Conservation (phyloP, 352 stramenopile species). For the Phytophthora syringae region DNA sequence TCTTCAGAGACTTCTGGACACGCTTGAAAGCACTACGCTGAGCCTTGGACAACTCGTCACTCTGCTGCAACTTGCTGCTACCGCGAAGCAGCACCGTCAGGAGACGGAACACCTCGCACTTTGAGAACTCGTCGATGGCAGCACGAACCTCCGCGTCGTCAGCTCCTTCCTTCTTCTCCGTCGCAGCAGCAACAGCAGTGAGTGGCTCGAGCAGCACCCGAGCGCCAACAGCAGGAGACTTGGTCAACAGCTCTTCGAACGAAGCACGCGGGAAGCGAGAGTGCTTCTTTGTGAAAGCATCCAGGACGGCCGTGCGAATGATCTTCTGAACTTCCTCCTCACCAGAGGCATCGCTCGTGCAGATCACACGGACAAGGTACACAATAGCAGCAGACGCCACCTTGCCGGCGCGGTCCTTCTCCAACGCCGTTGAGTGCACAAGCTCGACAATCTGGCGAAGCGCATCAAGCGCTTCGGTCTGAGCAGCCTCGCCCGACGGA, state of each 20-base stretch:
- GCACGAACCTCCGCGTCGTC: constrained; percentile 18
- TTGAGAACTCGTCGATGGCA: constrained; percentile 79
- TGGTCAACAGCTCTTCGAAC: constrained; percentile 72
- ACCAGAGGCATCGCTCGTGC: constrained; percentile 18
- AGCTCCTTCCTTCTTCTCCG: constrained; percentile 35
- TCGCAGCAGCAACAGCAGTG: constrained; percentile 48
- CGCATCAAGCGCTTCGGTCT: constrained; percentile 36
- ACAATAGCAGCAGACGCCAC: constrained; percentile 64
- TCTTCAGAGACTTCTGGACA: constrained; percentile 44
- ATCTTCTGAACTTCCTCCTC: constrained; percentile 40
- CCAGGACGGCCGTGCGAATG: constrained; percentile 40
- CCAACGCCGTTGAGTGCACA: constrained; percentile 54
- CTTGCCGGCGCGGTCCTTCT: constrained; percentile 72
- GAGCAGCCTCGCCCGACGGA: constrained; percentile 19
- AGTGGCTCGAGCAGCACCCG: constrained; percentile 68
- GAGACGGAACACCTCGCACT: constrained; percentile 78
- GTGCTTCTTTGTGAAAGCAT: constrained; percentile 88
- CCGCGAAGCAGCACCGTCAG: constrained; percentile 64
- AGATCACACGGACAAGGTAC: constrained; percentile 67
- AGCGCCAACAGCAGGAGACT: constrained; percentile 55
- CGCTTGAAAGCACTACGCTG: constrained; percentile 46
- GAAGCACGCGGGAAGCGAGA: constrained; percentile 70
- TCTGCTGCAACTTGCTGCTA: constrained; percentile 31
- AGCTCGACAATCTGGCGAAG: constrained; percentile 49
- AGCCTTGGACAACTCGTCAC: constrained; percentile 24